A percentile compares a stretch with the other conserved stretches of the same genome.
phyloP scores from a whole-genome alignment of 1,284 basidiomycete species.

The Mycena sp. region DNA sequence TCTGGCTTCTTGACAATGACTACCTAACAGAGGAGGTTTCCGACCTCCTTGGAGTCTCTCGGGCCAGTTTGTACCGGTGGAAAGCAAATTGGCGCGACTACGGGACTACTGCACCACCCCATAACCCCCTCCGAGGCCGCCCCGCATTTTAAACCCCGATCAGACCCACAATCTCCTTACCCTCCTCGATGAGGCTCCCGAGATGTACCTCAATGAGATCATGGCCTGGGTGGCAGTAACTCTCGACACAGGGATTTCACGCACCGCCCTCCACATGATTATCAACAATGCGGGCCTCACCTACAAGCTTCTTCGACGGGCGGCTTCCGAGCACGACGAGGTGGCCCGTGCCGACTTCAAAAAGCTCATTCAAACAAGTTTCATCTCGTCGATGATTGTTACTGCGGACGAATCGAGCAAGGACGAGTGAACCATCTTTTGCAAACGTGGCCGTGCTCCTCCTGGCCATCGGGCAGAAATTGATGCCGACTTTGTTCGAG shows the following conservation, averaged over 20 bases:
- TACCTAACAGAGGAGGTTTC: conserved; percentile 19
- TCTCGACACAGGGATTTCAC: conserved; percentile 11
- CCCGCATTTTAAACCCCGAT: conserved; percentile 7
- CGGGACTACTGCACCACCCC: neutral
- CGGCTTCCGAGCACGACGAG: conserved; percentile 24
- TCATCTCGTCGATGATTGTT: too few relatives aligned
- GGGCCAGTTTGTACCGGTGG: conserved; percentile 20
- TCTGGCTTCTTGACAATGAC: conserved; percentile 16
- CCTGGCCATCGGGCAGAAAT: too few relatives aligned
- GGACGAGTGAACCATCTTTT: too few relatives aligned
- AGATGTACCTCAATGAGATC: conserved; percentile 24
- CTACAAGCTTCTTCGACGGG: conserved; percentile 18
- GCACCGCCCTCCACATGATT: neutral
- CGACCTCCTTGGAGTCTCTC: conserved; percentile 24
- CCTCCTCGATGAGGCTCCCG: conserved; percentile 12
- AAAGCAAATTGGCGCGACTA: conserved; percentile 1
- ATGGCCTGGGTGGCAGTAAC: conserved; percentile 18
- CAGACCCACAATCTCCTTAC: conserved; percentile 11
- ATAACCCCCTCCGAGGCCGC: conserved; percentile 1
- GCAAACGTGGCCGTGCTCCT: too few relatives aligned
- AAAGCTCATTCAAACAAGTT: too few relatives aligned
- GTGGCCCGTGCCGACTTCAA: neutral
- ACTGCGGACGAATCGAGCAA: too few relatives aligned
- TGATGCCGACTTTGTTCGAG: too few relatives aligned
- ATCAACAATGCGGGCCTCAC: conserved; percentile 20